Percentiles rank a stretch among this genome's conserved stretches.
phyloP scores from a whole-genome alignment of 371 early-diverging fungal species.

The Smittium culicis region DNA sequence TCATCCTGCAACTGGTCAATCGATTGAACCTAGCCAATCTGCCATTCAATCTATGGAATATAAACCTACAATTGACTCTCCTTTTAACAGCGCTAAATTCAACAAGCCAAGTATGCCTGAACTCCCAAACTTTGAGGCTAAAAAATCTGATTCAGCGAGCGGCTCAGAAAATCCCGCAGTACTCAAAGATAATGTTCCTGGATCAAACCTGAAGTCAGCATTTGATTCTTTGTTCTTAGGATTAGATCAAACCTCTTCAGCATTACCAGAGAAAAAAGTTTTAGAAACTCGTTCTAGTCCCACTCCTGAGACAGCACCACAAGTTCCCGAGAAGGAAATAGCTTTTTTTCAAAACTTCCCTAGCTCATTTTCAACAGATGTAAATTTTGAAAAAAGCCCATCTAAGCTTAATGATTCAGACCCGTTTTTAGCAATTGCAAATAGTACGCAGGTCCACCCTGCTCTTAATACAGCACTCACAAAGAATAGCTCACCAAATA shows the following conservation, averaged over 20 bases:
- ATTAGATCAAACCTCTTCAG: not conserved
- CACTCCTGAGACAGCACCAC: not conserved
- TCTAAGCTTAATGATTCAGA: not conserved
- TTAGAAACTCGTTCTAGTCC: too few species aligned
- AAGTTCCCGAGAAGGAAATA: too few species aligned
- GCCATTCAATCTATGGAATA: not conserved
- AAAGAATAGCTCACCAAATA: too few species aligned
- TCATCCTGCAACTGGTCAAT: not conserved
- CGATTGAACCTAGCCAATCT: too few species aligned
- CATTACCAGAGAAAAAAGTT: not conserved
- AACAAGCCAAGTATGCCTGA: not conserved
- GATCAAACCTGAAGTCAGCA: not conserved
- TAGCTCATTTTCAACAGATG: not conserved
- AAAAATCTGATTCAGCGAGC: not conserved
- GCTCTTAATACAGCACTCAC: too few species aligned
- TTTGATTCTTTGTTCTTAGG: not conserved
- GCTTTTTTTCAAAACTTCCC: too few species aligned
- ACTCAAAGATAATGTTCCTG: not conserved
- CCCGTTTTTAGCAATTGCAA: not conserved
- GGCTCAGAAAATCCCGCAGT: not conserved
- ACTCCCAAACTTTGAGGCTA: not conserved
- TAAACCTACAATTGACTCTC: not conserved
- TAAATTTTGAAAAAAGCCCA: not conserved
- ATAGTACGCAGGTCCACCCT: not conserved
- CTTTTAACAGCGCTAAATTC: not conserved